Evolutionary conservation across 1,139 yeast species (phyloP).

Genomic region (Groenewaldozyma auringiensis): DNA sequence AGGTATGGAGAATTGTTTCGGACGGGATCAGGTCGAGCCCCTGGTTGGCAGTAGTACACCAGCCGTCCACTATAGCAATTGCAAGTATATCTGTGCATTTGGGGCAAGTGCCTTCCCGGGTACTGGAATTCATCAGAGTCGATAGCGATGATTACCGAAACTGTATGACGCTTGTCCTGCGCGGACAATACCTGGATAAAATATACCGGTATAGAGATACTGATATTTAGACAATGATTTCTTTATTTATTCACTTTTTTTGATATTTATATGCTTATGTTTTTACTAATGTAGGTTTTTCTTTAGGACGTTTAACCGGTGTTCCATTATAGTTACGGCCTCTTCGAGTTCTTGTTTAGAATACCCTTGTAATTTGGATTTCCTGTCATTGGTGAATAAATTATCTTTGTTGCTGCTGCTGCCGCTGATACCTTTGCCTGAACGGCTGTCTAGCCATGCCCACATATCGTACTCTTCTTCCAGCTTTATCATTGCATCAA

Average conservation of each 20-base stretch:
- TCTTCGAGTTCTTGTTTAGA: conserved; percentile 47
- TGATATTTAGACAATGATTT: too few species aligned
- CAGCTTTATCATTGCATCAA: conserved; percentile 22
- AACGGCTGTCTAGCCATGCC: conserved; percentile 70
- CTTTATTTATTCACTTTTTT: too few species aligned
- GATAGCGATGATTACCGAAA: conserved; percentile 23
- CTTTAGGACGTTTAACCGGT: conserved; percentile 40
- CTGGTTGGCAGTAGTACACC: conserved; percentile 19
- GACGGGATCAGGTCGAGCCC: conserved; percentile 19
- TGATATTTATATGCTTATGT: background rate
- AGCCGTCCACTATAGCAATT: conserved; percentile 25
- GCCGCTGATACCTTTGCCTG: background rate
- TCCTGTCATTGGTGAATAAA: background rate
- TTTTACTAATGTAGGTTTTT: conserved; percentile 11
- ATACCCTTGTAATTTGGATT: conserved; percentile 17
- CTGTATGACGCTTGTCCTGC: conserved; percentile 15
- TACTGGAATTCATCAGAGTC: conserved; percentile 31
- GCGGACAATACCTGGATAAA: conserved; percentile 10
- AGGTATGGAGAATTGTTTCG: conserved; percentile 21
- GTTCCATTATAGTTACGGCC: conserved; percentile 47
- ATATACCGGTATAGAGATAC: background rate
- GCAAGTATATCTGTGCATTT: conserved; percentile 23
- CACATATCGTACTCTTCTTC: conserved; percentile 63
- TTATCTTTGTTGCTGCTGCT: background rate
- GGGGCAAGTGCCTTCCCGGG: conserved; percentile 7